Conservation (phyloP, 805 yeast species). For the Metschnikowia lochheadii region DNA sequence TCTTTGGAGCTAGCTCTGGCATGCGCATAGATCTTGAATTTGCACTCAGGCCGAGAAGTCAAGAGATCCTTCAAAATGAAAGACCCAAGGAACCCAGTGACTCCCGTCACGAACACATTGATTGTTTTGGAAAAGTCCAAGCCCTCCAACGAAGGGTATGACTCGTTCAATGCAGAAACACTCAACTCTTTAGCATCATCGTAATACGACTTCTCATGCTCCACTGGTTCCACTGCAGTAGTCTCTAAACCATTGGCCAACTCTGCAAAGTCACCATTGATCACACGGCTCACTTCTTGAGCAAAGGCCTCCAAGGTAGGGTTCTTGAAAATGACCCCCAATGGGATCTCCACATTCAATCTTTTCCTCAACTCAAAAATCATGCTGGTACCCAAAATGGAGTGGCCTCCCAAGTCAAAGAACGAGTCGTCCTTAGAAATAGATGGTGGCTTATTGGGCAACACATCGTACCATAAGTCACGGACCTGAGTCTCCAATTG, state of each 20-base stretch:
- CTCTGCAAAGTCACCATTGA: constrained; percentile 47
- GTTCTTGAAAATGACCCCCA: constrained; percentile 83
- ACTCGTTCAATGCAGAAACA: constrained; percentile 34
- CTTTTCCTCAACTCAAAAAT: constrained; percentile 84
- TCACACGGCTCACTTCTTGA: constrained; percentile 57
- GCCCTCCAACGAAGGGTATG: constrained; percentile 44
- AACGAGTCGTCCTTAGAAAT: constrained; percentile 79
- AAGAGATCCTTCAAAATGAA: constrained; percentile 78
- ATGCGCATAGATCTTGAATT: constrained; percentile 74
- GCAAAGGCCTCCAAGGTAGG: constrained; percentile 85
- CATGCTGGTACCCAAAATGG: constrained; percentile 95
- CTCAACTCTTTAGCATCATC: constrained; percentile 65
- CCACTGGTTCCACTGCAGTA: constrained; percentile 9
- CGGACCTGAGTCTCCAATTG: constrained; percentile 63
- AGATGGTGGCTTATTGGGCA: constrained; percentile 81
- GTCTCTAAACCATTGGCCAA: constrained; percentile 28
- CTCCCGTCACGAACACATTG: constrained; percentile 87
- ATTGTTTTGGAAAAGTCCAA: constrained; percentile 33
- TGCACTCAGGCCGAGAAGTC: constrained; percentile 42
- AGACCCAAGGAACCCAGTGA: constrained; percentile 94
- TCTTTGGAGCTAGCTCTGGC: constrained; percentile 75
- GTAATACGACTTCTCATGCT: constrained; percentile 41
- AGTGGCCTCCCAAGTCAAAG: constrained; percentile 97
- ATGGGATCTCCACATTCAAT: constrained; percentile 75
- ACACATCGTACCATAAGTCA: constrained; percentile 79